phyloP scores from a whole-genome alignment of 805 yeast species.

The Cyberlindnera saturnus region DNA sequence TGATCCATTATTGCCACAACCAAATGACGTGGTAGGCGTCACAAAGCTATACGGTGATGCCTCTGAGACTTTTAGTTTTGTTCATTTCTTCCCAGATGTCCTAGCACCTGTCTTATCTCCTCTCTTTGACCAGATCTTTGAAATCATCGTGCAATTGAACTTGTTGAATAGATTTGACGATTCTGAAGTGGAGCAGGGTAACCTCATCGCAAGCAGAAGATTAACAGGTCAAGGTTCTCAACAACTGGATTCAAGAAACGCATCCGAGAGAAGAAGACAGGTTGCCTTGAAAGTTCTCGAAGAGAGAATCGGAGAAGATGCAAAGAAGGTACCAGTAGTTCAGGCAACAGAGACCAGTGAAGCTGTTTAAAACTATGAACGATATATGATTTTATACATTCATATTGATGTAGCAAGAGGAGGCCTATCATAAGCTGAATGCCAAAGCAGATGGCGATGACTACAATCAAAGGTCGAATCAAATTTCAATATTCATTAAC shows the following conservation, averaged over 20 bases:
- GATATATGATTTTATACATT: no score
- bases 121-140: slow-evolving; percentile 39
- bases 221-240: slow-evolving; percentile 17
- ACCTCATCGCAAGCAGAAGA: slow-evolving; percentile 64
- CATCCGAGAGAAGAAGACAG: slow-evolving; percentile 73
- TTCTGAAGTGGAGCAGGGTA: slow-evolving; percentile 67
- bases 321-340: no score
- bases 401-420: no score
- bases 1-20: slow-evolving; percentile 49
- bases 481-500: no score
- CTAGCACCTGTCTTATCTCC: slow-evolving; percentile 46
- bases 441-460: no score
- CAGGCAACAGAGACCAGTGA: no score
- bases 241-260: slow-evolving; percentile 36
- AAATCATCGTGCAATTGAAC: slow-evolving; percentile 35
- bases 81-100: slow-evolving; percentile 75
- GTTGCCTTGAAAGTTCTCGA: slow-evolving; percentile 71
- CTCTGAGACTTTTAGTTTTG: slow-evolving; percentile 78
- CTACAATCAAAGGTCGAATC: no score
- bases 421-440: no score
- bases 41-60: slow-evolving; percentile 69
- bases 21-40: slow-evolving; percentile 24
- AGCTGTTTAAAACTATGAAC: no score
- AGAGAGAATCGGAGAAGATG: slow-evolving; percentile 41
- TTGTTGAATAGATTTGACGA: slow-evolving; percentile 58